Percentiles rank a stretch among this genome's conserved stretches.
phyloP scores from a whole-genome alignment of 139 green algal species.

The Yamagishiella unicocca region DNA sequence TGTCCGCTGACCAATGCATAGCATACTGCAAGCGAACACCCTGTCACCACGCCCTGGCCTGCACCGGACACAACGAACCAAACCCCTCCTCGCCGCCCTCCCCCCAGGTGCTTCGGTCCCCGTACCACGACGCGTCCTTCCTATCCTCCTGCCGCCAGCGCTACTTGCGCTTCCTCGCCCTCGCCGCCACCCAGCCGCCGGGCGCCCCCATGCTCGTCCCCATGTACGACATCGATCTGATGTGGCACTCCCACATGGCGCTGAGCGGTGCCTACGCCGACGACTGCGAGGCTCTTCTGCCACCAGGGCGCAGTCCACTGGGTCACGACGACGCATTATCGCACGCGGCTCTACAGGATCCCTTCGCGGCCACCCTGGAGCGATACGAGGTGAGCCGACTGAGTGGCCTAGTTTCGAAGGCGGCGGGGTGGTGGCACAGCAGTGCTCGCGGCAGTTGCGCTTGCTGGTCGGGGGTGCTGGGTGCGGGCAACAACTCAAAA shows the following conservation, averaged over 20 bases:
- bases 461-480: not conserved
- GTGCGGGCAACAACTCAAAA: not conserved
- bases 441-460: not conserved
- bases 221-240: constrained; percentile 36
- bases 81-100: not conserved
- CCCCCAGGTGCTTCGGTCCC: constrained; percentile 6
- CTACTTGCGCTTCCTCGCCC: constrained; percentile 29
- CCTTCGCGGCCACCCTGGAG: not conserved
- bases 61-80: not conserved
- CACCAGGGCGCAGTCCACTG: not conserved
- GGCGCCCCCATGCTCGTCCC: not conserved
- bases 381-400: constrained; percentile 1
- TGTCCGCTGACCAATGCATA: not conserved
- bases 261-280: not conserved
- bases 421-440: not conserved
- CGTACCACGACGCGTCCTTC: not conserved
- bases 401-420: no score
- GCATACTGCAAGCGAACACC: not conserved
- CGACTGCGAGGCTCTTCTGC: constrained; percentile 6
- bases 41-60: not conserved
- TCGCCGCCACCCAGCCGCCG: not conserved
- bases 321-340: constrained; percentile 27
- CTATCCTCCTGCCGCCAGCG: not conserved
- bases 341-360: not conserved
- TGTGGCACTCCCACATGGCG: constrained; percentile 41